phyloP scores from a whole-genome alignment of 768 basidiomycete species.

The Lanmaoa pseudosensibilis region DNA sequence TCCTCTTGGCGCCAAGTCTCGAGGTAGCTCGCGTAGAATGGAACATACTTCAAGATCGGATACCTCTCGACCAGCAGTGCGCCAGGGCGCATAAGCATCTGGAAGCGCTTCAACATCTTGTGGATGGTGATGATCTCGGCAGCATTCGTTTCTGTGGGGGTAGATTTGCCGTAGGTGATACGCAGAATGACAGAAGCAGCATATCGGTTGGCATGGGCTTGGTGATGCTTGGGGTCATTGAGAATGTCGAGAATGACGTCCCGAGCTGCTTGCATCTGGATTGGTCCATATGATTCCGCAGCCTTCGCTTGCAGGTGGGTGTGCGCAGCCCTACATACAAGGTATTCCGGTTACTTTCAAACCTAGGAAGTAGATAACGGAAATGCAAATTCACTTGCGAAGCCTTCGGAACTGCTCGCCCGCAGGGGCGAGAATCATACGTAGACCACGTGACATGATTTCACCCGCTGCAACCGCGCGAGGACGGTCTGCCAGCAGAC shows the following conservation, averaged over 20 bases:
- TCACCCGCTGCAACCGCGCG: slow-evolving; percentile 58
- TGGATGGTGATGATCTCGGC: slow-evolving; percentile 36
- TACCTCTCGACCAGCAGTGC: slow-evolving; percentile 36
- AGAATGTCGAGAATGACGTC: slow-evolving; percentile 36
- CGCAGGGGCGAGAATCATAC: slow-evolving; percentile 53
- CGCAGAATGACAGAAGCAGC: slow-evolving; percentile 38
- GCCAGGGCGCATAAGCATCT: slow-evolving; percentile 38
- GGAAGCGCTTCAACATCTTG: slow-evolving; percentile 36
- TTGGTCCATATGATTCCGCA: slow-evolving; percentile 47
- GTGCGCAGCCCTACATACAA: slow-evolving; percentile 48
- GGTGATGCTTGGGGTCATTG: slow-evolving; percentile 41
- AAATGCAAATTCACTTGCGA: slow-evolving; percentile 42
- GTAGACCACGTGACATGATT: slow-evolving; percentile 57
- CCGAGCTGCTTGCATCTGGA: slow-evolving; percentile 41
- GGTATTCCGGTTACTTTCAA: not conserved
- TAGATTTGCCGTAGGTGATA: slow-evolving; percentile 36
- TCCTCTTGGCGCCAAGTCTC: slow-evolving; percentile 57
- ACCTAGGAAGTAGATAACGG: not conserved
- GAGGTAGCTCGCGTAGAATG: slow-evolving; percentile 61
- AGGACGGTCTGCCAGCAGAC: slow-evolving; percentile 54
- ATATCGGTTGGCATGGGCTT: slow-evolving; percentile 52
- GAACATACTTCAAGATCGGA: slow-evolving; percentile 47
- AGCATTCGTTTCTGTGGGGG: slow-evolving; percentile 30
- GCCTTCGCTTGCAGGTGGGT: slow-evolving; percentile 58
- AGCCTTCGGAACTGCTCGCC: slow-evolving; percentile 63